Evolutionary conservation across 2,329 filamentous ascomycete species (phyloP).

Genomic region (Alternaria gaisen): DNA sequence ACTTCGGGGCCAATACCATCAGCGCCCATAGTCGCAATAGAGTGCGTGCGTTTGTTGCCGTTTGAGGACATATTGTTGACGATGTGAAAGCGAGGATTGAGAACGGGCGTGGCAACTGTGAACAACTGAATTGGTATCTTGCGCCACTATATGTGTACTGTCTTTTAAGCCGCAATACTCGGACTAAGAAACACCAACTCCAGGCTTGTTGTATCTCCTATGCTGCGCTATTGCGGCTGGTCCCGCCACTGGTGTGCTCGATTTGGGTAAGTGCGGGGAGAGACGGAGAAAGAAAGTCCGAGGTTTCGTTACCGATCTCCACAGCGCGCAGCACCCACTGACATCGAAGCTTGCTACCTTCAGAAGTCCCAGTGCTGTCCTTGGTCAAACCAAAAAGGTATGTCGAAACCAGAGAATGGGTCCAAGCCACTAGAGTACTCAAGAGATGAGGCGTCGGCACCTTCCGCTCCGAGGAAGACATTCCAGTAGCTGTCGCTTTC

Average conservation of each 20-base stretch:
- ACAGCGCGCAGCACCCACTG: neutral
- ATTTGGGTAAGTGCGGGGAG: slow-evolving; percentile 22
- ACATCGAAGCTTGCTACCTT: slow-evolving; percentile 14
- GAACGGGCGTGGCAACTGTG: neutral
- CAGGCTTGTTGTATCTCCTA: neutral
- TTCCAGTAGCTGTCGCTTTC: slow-evolving; percentile 16
- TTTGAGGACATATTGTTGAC: slow-evolving; percentile 29
- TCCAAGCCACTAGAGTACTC: slow-evolving; percentile 28
- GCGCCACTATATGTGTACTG: neutral
- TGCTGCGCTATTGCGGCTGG: neutral
- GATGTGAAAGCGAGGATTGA: neutral
- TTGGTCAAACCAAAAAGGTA: slow-evolving; percentile 49
- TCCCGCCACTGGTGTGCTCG: slow-evolving; percentile 3
- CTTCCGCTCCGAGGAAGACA: slow-evolving; percentile 15
- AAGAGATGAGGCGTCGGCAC: neutral
- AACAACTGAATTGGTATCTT: neutral
- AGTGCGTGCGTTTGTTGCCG: slow-evolving; percentile 33
- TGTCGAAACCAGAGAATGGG: slow-evolving; percentile 47
- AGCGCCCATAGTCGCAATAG: slow-evolving; percentile 64
- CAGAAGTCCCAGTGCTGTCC: slow-evolving; percentile 42
- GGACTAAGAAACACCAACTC: neutral
- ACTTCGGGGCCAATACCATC: slow-evolving; percentile 77
- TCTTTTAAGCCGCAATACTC: neutral
- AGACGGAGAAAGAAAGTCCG: slow-evolving; percentile 26
- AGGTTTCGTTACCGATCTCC: slow-evolving; percentile 29